Base-by-base conservation (phyloP, 129 eudicot genomes). In the Dittrichia graveolens region DNA sequence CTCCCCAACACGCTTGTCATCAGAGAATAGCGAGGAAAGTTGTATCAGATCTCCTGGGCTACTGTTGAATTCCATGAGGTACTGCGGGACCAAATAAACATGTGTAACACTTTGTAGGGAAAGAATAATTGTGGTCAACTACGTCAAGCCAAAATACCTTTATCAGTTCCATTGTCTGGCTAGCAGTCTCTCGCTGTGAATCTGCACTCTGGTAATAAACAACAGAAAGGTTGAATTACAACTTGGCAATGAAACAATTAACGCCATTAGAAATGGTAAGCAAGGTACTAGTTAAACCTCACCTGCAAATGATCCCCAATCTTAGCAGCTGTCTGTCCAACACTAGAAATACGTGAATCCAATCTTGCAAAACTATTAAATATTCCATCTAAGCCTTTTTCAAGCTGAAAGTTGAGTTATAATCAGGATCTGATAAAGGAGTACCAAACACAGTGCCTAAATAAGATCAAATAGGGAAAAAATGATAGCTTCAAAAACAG, bases 291-390 rank as follows among this genome's bases (percentile, higher is more conserved):
- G 76, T 53, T 34, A 45, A 58, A 43, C 8, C 40, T 78, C 76
- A 93, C 98, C 95, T 89, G 96, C 61, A 93, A 82, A 84, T 93
- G 98, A 83, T 93, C 98, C 77, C 98, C 98, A 59, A 93, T 93
- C 84, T 93, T 89, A 38, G 98, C 98, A 77, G 98, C 98, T 82
- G 95, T 93, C 69, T 93, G 98, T 44, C 98, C 98, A 83, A 93
- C 98, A 46, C 96, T 93, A 40, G 98, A 93, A 68, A 93, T 93
- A 65, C 98, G 98, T 24, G 95, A 85, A 87, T 93, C 96, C 87
- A 93, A 68, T 82, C 98, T 89, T 56, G 96, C 92, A 72, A 93
- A 93, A 82, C 96, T 93, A 66, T 46, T 82, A 84, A 93, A 93
- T 82, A 93, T 85, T 78, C 88, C 92, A 72, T 93, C 98, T 54